Percentiles rank a stretch among this genome's conserved stretches.
Evolutionary conservation across 2,329 filamentous ascomycete species (phyloP).

Genomic region (Ceratocystis cacaofunesta): DNA sequence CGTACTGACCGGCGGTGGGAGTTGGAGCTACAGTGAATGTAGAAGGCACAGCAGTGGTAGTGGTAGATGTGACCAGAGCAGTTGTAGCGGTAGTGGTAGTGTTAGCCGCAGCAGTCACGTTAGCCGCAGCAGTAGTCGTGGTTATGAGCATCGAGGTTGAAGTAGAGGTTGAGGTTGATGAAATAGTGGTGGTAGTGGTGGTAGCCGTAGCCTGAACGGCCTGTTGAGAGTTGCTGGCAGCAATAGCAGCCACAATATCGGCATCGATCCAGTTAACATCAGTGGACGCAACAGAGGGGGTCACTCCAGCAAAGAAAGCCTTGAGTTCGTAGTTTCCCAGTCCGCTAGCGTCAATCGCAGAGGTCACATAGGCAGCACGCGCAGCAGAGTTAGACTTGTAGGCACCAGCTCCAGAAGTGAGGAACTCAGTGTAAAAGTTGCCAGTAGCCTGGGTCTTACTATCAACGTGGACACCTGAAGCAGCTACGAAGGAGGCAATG

Average conservation of each 20-base stretch:
- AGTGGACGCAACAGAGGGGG: slow-evolving; percentile 23
- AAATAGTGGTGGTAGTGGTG: neutral
- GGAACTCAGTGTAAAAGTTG: slow-evolving; percentile 30
- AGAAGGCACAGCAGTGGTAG: neutral
- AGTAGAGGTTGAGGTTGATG: neutral
- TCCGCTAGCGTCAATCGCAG: slow-evolving; percentile 23
- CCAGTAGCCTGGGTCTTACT: slow-evolving; percentile 23
- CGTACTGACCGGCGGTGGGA: slow-evolving; percentile 19
- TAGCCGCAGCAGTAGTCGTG: neutral
- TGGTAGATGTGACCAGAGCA: neutral
- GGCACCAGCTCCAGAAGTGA: slow-evolving; percentile 27
- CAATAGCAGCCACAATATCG: slow-evolving; percentile 20
- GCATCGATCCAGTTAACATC: slow-evolving; percentile 27
- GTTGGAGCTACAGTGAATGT: slow-evolving; percentile 10
- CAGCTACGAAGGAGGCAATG: slow-evolving; percentile 27
- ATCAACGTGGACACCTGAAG: slow-evolving; percentile 24
- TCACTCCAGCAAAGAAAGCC: slow-evolving; percentile 25
- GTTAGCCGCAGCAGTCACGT: neutral
- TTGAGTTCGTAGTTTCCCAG: slow-evolving; percentile 25
- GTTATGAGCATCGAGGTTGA: neutral
- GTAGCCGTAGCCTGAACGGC: neutral
- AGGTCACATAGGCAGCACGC: slow-evolving; percentile 25
- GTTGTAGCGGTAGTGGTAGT: neutral
- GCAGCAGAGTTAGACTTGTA: slow-evolving; percentile 26
- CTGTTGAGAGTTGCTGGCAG: neutral